Evolutionary conservation across 1,284 basidiomycete genomes (phyloP).

Genomic region (Ceratobasidium sp.): DNA sequence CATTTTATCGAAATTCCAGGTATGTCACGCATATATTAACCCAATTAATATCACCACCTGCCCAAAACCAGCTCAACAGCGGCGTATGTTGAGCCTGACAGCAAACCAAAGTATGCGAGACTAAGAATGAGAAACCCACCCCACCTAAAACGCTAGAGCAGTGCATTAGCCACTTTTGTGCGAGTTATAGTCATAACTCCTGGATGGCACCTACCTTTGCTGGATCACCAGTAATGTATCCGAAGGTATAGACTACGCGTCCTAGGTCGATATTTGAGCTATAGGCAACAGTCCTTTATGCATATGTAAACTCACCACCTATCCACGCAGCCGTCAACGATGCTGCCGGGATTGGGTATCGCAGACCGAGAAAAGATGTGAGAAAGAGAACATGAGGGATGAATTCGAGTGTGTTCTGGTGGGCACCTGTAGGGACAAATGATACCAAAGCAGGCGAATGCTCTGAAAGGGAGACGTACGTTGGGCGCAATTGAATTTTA

Average conservation of each 20-base stretch:
- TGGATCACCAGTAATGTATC: slow-evolving; percentile 29
- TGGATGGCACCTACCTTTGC: slow-evolving; percentile 5
- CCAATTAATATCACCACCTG: slow-evolving; percentile 11
- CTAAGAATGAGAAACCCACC: slow-evolving; percentile 8
- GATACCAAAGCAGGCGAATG: background rate
- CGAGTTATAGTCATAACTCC: background rate
- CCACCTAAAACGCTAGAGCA: slow-evolving; percentile 7
- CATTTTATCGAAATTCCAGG: background rate
- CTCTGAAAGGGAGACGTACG: slow-evolving; percentile 4
- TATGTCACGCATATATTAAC: background rate
- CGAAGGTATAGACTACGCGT: slow-evolving; percentile 23
- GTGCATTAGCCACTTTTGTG: background rate
- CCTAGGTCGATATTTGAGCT: background rate
- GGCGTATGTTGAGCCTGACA: slow-evolving; percentile 13
- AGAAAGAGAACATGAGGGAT: slow-evolving; percentile 25
- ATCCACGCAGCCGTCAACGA: slow-evolving; percentile 15
- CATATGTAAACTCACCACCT: background rate
- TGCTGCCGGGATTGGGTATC: slow-evolving; percentile 7
- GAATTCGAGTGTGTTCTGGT: slow-evolving; percentile 21
- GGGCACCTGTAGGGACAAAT: slow-evolving; percentile 3
- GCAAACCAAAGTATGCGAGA: slow-evolving; percentile 13
- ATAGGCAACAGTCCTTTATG: too few relatives aligned
- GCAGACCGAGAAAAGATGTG: slow-evolving; percentile 17
- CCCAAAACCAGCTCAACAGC: slow-evolving; percentile 17
- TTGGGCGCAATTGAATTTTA: slow-evolving; percentile 44